These are phyloP conservation scores for Cryptococcus sp. DNA, from an alignment of 1,284 basidiomycete species.

Conservation along the genomic window DNA sequence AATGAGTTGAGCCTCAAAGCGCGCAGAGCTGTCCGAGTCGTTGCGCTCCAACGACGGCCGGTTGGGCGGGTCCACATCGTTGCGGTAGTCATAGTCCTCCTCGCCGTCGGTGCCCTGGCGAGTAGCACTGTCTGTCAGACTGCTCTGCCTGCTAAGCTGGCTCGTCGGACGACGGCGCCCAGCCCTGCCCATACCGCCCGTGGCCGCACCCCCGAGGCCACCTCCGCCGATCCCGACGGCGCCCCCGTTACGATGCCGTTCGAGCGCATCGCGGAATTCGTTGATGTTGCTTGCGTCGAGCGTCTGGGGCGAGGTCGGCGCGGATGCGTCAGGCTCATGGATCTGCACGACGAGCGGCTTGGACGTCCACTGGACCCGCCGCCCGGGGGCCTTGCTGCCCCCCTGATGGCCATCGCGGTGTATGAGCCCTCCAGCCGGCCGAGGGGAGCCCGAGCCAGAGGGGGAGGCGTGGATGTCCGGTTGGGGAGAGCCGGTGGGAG, in stretches of 20 bases:
- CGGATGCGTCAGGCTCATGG: conserved; percentile 11
- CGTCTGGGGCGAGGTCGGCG: conserved; percentile 19
- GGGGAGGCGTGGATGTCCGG: conserved; percentile 3
- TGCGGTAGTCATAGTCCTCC: conserved; percentile 49
- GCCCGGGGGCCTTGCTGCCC: conserved; percentile 40
- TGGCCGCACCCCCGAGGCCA: too few species aligned
- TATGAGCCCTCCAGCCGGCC: conserved; percentile 5
- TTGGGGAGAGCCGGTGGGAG: background rate
- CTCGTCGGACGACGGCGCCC: conserved; percentile 19
- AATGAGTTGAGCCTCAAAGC: conserved; percentile 19
- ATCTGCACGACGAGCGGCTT: conserved; percentile 46
- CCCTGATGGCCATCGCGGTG: conserved; percentile 1
- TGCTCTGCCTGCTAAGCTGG: conserved; percentile 24
- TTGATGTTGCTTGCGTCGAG: conserved; percentile 36
- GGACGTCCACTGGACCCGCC: conserved; percentile 46
- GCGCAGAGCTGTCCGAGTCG: conserved; percentile 1
- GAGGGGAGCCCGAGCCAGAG: conserved; percentile 8
- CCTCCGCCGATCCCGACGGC: too few species aligned
- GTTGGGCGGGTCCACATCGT: conserved; percentile 37
- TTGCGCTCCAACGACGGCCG: conserved; percentile 4
- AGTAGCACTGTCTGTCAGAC: conserved; percentile 14
- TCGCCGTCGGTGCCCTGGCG: conserved; percentile 18
- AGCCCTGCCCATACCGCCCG: background rate
- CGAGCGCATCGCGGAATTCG: conserved; percentile 37
- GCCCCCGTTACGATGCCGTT: conserved; percentile 27